Evolutionary conservation across 108 stramenopile genomes (phyloP), one percentile per base, ranked within the genome.

Genomic region (Epithemia pelagica): DNA sequence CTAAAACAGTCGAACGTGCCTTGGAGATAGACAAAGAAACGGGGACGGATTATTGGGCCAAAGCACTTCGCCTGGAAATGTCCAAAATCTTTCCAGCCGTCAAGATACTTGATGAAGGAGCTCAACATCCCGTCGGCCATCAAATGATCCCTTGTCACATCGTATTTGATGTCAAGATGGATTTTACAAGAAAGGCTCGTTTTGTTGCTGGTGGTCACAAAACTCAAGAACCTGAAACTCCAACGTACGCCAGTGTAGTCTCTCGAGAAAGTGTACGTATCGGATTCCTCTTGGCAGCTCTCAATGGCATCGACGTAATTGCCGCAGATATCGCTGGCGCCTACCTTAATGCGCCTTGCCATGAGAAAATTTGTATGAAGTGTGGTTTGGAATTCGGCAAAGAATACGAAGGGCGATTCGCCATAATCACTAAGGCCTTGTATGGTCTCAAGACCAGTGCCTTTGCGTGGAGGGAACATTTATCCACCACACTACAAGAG

Each of bases 131-230:
- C n/a, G n/a, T n/a, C 65, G 84, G 84, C 15, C 69, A 72, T 54
- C 67, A 80, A 52, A 15, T 67, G 24, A 75, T 80, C 1, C 58
- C 10, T 19, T 70, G 74, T 30, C 78, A 85, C 52, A 71, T 85
- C 59, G 66, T 85, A 22, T 76, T 73, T 53, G 68, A 76, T 62
- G 66, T 80, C 0, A 76, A 80, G 51, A 69, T 72, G 59, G 72
- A 76, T 29, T 68, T 77, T n/a, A 74, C 66, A 18, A 25, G 76
- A 26, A 77, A 74, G 55, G 73, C 76, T 19, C 25, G 76, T 18
- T 68, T 66, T 37, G 70, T 77, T 2, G 73, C 76, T 0, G 60
- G 46, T 15, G 71, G 77, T 0, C 46, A 67, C 52, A 67, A 19
- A 32, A 68, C 71, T 0, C 75, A 76, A 0, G 20, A 64, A 0